Percentiles rank a stretch among this genome's conserved stretches.
Conservation (phyloP, 2,329 filamentous ascomycete species). For the Setomelanomma holmii region DNA sequence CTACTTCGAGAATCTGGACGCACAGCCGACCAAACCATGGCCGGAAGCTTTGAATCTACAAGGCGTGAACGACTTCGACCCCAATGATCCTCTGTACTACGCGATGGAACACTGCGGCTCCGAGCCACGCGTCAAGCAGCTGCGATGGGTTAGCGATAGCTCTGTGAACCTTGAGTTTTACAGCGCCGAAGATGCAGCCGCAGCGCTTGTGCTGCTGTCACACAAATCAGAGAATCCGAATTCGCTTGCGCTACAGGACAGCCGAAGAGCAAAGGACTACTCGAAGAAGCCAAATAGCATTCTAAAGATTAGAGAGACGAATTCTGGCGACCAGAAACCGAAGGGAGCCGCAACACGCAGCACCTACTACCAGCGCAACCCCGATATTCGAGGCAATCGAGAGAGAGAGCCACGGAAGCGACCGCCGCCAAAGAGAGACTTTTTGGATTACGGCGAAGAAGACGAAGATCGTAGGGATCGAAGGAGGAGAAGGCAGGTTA, state of each 20-base stretch:
- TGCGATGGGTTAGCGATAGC: conserved; percentile 96
- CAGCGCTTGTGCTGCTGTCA: conserved; percentile 62
- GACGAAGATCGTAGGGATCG: conserved; percentile 27
- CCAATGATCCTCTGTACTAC: conserved; percentile 79
- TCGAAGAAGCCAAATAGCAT: conserved; percentile 71
- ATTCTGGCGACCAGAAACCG: conserved; percentile 79
- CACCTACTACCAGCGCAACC: conserved; percentile 90
- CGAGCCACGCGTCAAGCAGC: conserved; percentile 59
- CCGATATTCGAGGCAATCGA: conserved; percentile 75
- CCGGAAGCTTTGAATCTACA: conserved; percentile 80
- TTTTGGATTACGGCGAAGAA: conserved; percentile 41
- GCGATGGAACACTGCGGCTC: conserved; percentile 70
- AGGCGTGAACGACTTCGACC: conserved; percentile 82
- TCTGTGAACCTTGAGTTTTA: conserved; percentile 87
- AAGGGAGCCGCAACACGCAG: conserved; percentile 80
- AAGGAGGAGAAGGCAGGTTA: conserved; percentile 36
- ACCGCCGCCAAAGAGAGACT: conserved; percentile 43
- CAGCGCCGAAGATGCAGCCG: conserved; percentile 59
- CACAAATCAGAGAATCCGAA: conserved; percentile 55
- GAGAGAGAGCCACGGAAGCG: conserved; percentile 62
- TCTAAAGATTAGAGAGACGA: conserved; percentile 76
- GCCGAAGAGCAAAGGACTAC: conserved; percentile 73
- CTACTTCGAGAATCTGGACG: conserved; percentile 42
- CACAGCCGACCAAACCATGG: conserved; percentile 31
- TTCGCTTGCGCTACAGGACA: conserved; percentile 61